A percentile compares a stretch with the other conserved stretches of the same genome.
Conservation (phyloP, 1,284 basidiomycete species). For the Cryptococcus sp. region DNA sequence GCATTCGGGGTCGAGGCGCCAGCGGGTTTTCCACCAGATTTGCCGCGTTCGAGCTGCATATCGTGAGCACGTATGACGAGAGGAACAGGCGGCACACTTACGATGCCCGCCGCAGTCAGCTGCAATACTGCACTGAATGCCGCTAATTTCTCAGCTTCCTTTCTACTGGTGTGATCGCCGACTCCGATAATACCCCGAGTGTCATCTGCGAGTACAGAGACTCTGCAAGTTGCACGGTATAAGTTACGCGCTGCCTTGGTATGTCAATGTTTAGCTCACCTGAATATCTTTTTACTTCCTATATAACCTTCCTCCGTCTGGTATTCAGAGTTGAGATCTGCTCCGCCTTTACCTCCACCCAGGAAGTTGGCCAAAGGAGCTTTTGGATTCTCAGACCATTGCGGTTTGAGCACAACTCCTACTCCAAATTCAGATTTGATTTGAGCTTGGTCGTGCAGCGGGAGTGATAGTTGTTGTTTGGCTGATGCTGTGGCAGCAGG, state of each 20-base stretch:
- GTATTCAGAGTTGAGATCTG: constrained; percentile 35
- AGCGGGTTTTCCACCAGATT: constrained; percentile 12
- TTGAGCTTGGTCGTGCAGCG: constrained; percentile 29
- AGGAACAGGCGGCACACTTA: constrained; percentile 40
- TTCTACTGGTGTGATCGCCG: constrained; percentile 67
- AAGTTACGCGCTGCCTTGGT: not conserved
- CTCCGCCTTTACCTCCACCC: constrained; percentile 34
- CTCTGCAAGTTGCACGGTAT: constrained; percentile 22
- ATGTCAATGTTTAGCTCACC: constrained; percentile 25
- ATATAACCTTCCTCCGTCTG: constrained; percentile 35
- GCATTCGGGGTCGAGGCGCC: not conserved
- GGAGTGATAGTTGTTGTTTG: constrained; percentile 23
- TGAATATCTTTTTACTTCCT: constrained; percentile 34
- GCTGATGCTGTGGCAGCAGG: not conserved
- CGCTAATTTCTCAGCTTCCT: constrained; percentile 74
- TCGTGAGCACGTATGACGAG: constrained; percentile 1
- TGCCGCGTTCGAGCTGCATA: constrained; percentile 25
- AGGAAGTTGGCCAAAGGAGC: constrained; percentile 50
- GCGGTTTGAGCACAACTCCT: constrained; percentile 35
- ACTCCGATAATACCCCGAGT: constrained; percentile 50
- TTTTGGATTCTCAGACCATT: constrained; percentile 52
- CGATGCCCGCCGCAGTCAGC: constrained; percentile 63
- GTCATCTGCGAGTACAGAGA: constrained; percentile 34
- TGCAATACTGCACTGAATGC: constrained; percentile 72
- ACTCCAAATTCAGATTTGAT: constrained; percentile 30